phyloP scores from a whole-genome alignment of 2,329 filamentous ascomycete genomes.

The Akanthomyces muscarius region DNA sequence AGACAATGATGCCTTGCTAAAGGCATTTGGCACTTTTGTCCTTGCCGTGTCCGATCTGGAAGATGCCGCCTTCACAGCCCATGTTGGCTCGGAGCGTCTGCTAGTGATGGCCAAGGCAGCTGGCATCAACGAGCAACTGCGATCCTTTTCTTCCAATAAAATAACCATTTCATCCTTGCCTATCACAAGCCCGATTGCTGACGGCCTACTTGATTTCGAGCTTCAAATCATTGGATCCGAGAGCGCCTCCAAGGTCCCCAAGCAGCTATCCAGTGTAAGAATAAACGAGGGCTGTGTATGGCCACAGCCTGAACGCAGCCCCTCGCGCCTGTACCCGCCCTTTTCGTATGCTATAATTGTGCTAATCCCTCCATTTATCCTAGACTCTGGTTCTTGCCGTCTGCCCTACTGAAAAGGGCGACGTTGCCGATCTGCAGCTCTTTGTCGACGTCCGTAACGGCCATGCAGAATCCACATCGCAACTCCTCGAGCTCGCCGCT shows the following conservation, averaged over 20 bases:
- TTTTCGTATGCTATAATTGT: not conserved
- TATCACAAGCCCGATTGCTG: not conserved
- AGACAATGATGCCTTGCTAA: conserved; percentile 4
- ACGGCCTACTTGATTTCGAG: conserved; percentile 11
- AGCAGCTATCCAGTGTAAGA: conserved; percentile 14
- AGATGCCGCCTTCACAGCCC: conserved; percentile 10
- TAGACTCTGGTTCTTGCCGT: conserved; percentile 12
- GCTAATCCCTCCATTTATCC: not conserved
- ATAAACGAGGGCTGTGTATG: not conserved
- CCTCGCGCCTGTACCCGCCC: not conserved
- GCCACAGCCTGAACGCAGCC: not conserved
- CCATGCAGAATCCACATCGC: not conserved
- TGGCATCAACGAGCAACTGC: conserved; percentile 11
- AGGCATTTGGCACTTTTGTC: conserved; percentile 12
- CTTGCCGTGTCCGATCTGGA: conserved; percentile 13
- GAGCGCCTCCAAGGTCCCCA: conserved; percentile 9
- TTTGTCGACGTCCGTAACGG: conserved; percentile 16
- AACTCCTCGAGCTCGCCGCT: conserved; percentile 17
- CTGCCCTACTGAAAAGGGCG: not conserved
- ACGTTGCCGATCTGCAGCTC: conserved; percentile 11
- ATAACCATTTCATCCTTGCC: not conserved
- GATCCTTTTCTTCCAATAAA: not conserved
- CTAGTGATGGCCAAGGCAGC: conserved; percentile 11
- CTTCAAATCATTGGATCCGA: conserved; percentile 6
- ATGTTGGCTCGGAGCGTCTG: conserved; percentile 13